Evolutionary conservation across 1,284 basidiomycete genomes (phyloP), one percentile per base, ranked within the genome.

Genomic region (Mycosarcoma mackinlayi): DNA sequence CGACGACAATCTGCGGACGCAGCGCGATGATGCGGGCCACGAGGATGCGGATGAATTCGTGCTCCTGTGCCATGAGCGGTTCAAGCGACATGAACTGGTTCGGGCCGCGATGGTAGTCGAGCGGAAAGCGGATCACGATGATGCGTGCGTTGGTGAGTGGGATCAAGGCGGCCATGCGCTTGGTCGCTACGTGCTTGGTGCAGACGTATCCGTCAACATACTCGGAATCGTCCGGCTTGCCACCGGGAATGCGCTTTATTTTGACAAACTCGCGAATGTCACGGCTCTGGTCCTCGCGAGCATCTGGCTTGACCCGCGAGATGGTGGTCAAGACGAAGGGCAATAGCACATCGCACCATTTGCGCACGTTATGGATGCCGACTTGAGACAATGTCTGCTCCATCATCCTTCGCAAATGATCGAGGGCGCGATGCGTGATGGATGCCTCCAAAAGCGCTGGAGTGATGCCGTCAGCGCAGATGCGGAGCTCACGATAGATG

Each of bases 201-300:
- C 98, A 96, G 46, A 98, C 94, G 10, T 92, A 93, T 3, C 96
- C 96, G 68, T 95, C 92, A 47, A 99, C 92, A 77, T 95, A 98
- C 85, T 98, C 94, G 11, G 93, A 96, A 82, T 98, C 93, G 28
- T 86, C 87, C 31, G 94, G 93, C 48, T 88, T 86, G 11, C 96
- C 96, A 13, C 96, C 96, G 0, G 96, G 94, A 18, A 98, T 91
- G 83, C 96, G 95, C 86, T 99, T 98, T 84, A 98, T 94, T 85
- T 98, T 98, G 70, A 98, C 92, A 75, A 96, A 97, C 25, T 91
- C 88, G 44, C 95, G 88, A 19, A 97, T 91, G 83, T 98, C 95
- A 87, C 96, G 94, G 28, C 83, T 84, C 76, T 96, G 94, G 51
- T 92, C 91, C 3, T 82, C 83, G 11, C 83, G 83, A 3, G 85